Base-by-base conservation (phyloP, 1,139 yeast species). In the Scheffersomyces parashehatae region DNA sequence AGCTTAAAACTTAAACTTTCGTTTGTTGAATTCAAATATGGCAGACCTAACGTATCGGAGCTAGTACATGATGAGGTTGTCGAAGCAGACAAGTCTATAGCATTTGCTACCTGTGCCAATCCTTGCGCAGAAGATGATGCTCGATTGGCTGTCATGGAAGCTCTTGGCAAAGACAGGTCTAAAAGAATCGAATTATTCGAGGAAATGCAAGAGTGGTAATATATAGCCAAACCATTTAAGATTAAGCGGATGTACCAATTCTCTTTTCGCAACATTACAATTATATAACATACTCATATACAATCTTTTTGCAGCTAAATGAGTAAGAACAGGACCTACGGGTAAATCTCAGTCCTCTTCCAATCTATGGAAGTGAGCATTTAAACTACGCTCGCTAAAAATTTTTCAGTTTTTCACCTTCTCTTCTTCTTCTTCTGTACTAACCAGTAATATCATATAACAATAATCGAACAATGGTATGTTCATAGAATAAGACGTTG, bases 1-100 rank as follows among this genome's bases (percentile, higher is more conserved):
- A 13, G 35, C 11, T 16, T 35, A 32, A 29, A 14, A 36, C 31
- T 13, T 31, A 33, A 26, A 26, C 44, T 46, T 35, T 41, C 37
- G 38, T 61, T 55, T 42, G 52, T 69, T 37, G 64, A 62, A 37
- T 66, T 70, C 51, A 50, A 68, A 38, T 67, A 67, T 29, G 68
- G 65, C 10, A 68, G 80, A 46, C 84, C 84, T 2, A 62, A 72
- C 41, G 49, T 81, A 26, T 50, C 55, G 3, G 54, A 50, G 1
- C 45, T 78, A 12, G 66, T 79, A 3, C 50, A 50, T 5, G 46
- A 60, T 3, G 77, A 70, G 38, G 62, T 79, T 28, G 39, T 53
- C 35, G 51, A 59, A 35, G 41, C 62, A 34, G 50, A 67, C 3
- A 32, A 20, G 4, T 41, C 49, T 8, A 26, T 34, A 11, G 35